phyloP scores from a whole-genome alignment of 306 rosid genomes.

The Trifolium subterraneum region DNA sequence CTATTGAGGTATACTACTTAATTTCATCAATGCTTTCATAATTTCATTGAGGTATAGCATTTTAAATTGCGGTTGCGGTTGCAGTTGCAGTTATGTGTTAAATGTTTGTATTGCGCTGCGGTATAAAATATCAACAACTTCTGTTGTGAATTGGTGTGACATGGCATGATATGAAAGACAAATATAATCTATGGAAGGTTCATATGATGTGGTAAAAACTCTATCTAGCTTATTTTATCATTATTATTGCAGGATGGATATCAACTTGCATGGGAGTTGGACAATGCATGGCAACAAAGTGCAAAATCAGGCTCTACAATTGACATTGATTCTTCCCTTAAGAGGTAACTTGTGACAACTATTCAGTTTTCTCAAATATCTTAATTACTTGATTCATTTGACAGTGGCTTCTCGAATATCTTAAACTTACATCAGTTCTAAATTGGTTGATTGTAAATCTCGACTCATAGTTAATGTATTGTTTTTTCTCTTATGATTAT shows the following conservation, averaged over 20 bases:
- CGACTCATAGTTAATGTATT: too few species aligned
- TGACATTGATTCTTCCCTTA: slow-evolving; percentile 69
- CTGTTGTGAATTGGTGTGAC: too few species aligned
- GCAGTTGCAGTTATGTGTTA: too few species aligned
- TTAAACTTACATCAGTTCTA: too few species aligned
- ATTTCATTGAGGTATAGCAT: background rate
- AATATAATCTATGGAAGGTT: background rate
- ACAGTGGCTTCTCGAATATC: background rate
- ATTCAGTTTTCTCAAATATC: background rate
- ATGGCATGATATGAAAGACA: background rate
- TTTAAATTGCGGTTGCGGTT: too few species aligned
- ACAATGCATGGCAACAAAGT: slow-evolving; percentile 69
- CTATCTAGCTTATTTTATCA: slow-evolving; percentile 37
- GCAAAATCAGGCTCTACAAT: slow-evolving; percentile 62
- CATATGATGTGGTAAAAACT: slow-evolving; percentile 16
- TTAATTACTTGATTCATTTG: background rate
- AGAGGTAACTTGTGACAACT: slow-evolving; percentile 49
- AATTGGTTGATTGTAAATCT: too few species aligned
- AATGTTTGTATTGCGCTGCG: too few species aligned
- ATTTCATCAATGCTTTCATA: background rate
- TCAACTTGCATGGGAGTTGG: slow-evolving; percentile 87
- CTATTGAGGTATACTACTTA: slow-evolving; percentile 69
- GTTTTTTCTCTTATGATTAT: too few species aligned
- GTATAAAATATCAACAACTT: too few species aligned
- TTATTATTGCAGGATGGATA: slow-evolving; percentile 70